Evolutionary conservation across 2,329 filamentous ascomycete genomes (phyloP).

Genomic region (Phyllosticta citriasiana): DNA sequence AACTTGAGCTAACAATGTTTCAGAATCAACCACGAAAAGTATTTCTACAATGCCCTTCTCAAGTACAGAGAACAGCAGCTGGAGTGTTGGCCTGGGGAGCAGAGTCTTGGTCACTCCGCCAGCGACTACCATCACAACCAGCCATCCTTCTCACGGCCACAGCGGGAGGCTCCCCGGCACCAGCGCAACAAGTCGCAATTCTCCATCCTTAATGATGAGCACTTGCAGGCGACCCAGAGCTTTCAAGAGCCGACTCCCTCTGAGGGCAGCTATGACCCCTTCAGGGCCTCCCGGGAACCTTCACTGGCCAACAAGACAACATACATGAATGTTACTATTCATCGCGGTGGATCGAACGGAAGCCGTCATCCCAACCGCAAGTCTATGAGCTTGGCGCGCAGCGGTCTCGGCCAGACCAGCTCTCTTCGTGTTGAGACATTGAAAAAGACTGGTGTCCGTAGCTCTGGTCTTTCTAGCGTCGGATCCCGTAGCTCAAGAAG

Average conservation of each 20-base stretch:
- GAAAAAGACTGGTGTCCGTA: slow-evolving; percentile 22
- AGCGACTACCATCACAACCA: slow-evolving; percentile 67
- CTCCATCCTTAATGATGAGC: slow-evolving; percentile 47
- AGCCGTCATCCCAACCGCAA: neutral
- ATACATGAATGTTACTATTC: slow-evolving; percentile 54
- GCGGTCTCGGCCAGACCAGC: slow-evolving; percentile 29
- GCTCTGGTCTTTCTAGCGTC: slow-evolving; percentile 22
- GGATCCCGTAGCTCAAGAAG: slow-evolving; percentile 20
- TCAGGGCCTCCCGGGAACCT: slow-evolving; percentile 54
- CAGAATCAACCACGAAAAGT: slow-evolving; percentile 79
- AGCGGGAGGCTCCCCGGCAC: slow-evolving; percentile 15
- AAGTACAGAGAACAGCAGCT: slow-evolving; percentile 76
- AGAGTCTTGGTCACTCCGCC: slow-evolving; percentile 65
- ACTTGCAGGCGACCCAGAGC: slow-evolving; percentile 38
- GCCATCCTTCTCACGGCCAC: slow-evolving; percentile 19
- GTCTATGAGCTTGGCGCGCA: neutral
- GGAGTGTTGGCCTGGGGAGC: slow-evolving; percentile 70
- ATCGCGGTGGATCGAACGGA: slow-evolving; percentile 38
- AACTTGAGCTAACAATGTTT: neutral
- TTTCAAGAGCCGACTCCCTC: slow-evolving; percentile 42
- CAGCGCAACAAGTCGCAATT: slow-evolving; percentile 44
- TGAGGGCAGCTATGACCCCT: slow-evolving; percentile 71
- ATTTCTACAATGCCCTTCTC: slow-evolving; percentile 79
- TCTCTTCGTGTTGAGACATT: slow-evolving; percentile 34
- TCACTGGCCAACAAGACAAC: slow-evolving; percentile 13